Base-by-base conservation (phyloP, 2,329 filamentous ascomycete genomes). In the Paraconiothyrium brasiliense region DNA sequence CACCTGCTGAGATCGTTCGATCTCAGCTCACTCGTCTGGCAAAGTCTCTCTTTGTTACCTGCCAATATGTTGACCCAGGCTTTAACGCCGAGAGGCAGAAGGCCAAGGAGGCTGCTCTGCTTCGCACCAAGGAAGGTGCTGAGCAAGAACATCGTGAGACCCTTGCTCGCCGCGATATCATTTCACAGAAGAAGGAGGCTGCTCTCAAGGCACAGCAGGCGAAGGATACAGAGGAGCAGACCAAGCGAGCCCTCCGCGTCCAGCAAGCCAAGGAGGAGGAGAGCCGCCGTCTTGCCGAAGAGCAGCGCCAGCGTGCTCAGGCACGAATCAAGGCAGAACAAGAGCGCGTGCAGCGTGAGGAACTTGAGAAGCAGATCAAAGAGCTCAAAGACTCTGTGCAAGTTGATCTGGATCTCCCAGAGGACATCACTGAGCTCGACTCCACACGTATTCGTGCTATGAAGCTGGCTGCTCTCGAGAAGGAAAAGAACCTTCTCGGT, bases 111-210 rank as follows among this genome's bases (percentile, higher is more conserved):
- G 89, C 89, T 62, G 94, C 93, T 43, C 87, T 96, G 57, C 87
- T 89, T 57, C 91, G 93, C 65, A 93, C 95, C 66, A 89, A 91
- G 82, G 91, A 89, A 67, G 95, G 94, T 62, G 92, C 92, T n/a
- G 92, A 95, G 77, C 86, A 96, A 82, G 95, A 99, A 82, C 94
- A 97, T 76, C 86, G 87, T 62, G 92, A 94, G 39, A 92, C 90
- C 47, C 85, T 99, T 52, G 89, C 90, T 61, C 91, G 95, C 71
- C 94, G 96, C 78, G 91, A 94, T 5, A 81, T 97, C 69, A 99
- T 99, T 71, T 91, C 97, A 77, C 96, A 96, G 86, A 94, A 94
- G 83, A 98, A 98, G 85, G 94, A 97, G 77, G 92, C 93, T 67
- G 93, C 93, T n/a, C 92, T 92, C 11, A 93, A 94, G 79, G 88